These are phyloP conservation scores for Limnanthes douglasii DNA, from an alignment of 345 rosid species.

Conservation along the genomic window DNA sequence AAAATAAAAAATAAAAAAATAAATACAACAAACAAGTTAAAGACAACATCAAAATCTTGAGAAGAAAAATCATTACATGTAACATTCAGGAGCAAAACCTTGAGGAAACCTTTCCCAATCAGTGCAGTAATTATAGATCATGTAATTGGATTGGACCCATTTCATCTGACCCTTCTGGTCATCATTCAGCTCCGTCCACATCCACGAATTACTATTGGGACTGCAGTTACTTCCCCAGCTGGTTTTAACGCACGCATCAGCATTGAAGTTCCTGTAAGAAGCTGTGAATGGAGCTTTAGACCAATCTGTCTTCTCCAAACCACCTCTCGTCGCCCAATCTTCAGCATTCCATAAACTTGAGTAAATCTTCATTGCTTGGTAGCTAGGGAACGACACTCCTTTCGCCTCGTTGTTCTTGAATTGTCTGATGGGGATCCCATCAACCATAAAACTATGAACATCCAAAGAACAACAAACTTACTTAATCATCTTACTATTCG, in stretches of 20 bases:
- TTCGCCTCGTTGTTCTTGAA: slow-evolving; percentile 27
- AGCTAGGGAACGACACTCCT: slow-evolving; percentile 43
- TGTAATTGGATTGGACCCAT: slow-evolving; percentile 18
- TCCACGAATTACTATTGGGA: slow-evolving; percentile 9
- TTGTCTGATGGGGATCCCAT: slow-evolving; percentile 32
- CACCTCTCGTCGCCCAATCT: slow-evolving; percentile 64
- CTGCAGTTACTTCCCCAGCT: slow-evolving; percentile 23
- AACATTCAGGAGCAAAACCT: slow-evolving; percentile 21
- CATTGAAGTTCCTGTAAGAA: slow-evolving; percentile 8
- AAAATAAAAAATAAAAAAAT: too few species aligned
- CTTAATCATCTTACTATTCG: not conserved
- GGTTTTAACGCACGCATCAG: slow-evolving; percentile 23
- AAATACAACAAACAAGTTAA: not conserved
- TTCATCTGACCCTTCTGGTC: slow-evolving; percentile 10
- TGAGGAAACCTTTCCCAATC: slow-evolving; percentile 28
- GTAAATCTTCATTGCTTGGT: slow-evolving; percentile 42
- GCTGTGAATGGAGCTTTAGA: slow-evolving; percentile 10
- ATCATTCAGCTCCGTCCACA: slow-evolving; percentile 8
- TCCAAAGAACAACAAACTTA: not conserved
- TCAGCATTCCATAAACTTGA: slow-evolving; percentile 67
- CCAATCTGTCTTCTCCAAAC: slow-evolving; percentile 40
- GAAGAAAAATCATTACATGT: slow-evolving; percentile 5
- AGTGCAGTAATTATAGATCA: slow-evolving; percentile 21
- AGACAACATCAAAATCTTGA: slow-evolving; percentile 1
- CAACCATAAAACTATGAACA: slow-evolving; percentile 24